Percentiles rank a stretch among this genome's conserved stretches.
Conservation (phyloP, 192 early-diverging fungal species). For the Umbelopsis sp. region DNA sequence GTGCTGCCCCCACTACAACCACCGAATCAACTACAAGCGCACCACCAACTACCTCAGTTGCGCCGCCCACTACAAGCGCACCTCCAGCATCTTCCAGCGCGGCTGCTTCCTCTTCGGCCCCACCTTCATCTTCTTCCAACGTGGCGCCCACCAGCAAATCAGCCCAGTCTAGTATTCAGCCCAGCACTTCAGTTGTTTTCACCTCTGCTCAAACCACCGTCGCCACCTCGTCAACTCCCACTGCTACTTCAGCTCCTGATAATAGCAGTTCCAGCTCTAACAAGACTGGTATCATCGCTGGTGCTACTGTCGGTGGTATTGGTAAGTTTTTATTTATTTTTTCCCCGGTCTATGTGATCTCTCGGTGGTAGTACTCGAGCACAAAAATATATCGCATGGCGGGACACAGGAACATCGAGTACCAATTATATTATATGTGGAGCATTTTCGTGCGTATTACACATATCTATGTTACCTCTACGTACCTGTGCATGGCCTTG, state of each 20-base stretch:
- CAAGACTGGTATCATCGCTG: constrained; percentile 29
- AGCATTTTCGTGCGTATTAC: too few relatives aligned
- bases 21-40: background rate
- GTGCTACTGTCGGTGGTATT: constrained; percentile 37
- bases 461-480: too few relatives aligned
- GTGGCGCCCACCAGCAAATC: background rate
- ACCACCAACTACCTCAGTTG: background rate
- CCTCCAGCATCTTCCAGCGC: constrained; percentile 1
- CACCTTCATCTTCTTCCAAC: constrained; percentile 18
- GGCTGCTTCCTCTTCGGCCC: background rate
- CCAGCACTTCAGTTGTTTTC: background rate
- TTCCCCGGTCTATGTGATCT: too few relatives aligned
- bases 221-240: background rate
- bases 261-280: background rate
- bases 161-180: background rate
- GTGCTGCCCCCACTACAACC: constrained; percentile 1
- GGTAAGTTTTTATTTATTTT: constrained; percentile 26
- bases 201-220: background rate
- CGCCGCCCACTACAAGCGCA: background rate
- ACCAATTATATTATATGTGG: too few relatives aligned
- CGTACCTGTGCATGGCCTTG: too few relatives aligned
- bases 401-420: too few relatives aligned
- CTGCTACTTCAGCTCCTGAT: background rate
- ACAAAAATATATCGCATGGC: too few relatives aligned
- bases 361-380: too few relatives aligned